A percentile compares a stretch with the other conserved stretches of the same genome.
Evolutionary conservation across 2,329 filamentous ascomycete species (phyloP).

Genomic region (Aureobasidium sp.): DNA sequence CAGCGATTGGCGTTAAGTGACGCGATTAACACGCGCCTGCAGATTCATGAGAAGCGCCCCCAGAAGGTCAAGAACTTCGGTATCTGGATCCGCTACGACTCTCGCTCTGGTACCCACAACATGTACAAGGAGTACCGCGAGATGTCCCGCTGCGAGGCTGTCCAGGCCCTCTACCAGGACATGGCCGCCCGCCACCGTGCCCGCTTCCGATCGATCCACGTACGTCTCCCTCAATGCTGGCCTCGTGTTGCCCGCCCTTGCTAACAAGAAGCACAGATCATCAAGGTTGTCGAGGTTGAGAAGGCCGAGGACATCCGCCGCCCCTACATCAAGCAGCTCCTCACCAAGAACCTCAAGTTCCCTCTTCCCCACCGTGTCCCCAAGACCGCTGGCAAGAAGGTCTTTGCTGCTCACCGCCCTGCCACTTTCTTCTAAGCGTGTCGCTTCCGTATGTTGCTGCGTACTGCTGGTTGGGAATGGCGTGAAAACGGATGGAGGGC

Average conservation of each 20-base stretch:
- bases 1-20: slow-evolving; percentile 16
- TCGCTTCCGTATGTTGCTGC: slow-evolving; percentile 1
- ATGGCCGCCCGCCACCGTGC: slow-evolving; percentile 98
- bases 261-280: slow-evolving; percentile 56
- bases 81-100: slow-evolving; percentile 99
- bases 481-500: background rate
- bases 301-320: slow-evolving; percentile 92
- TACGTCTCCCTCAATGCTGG: slow-evolving; percentile 48
- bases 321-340: slow-evolving; percentile 98
- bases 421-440: slow-evolving; percentile 90
- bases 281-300: slow-evolving; percentile 96
- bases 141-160: slow-evolving; percentile 91
- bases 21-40: slow-evolving; percentile 17
- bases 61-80: slow-evolving; percentile 99
- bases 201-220: slow-evolving; percentile 97
- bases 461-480: slow-evolving; percentile 11
- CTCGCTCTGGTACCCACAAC: slow-evolving; percentile 99
- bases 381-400: slow-evolving; percentile 76
- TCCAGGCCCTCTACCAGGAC: slow-evolving; percentile 97
- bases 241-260: background rate
- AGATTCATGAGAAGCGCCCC: slow-evolving; percentile 99
- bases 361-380: slow-evolving; percentile 93
- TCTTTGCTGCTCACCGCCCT: slow-evolving; percentile 89
- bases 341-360: slow-evolving; percentile 93
- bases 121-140: slow-evolving; percentile 99